Evolutionary conservation across 169 alveolate genomes (phyloP).

Genomic region (Eimeria acervulina): DNA sequence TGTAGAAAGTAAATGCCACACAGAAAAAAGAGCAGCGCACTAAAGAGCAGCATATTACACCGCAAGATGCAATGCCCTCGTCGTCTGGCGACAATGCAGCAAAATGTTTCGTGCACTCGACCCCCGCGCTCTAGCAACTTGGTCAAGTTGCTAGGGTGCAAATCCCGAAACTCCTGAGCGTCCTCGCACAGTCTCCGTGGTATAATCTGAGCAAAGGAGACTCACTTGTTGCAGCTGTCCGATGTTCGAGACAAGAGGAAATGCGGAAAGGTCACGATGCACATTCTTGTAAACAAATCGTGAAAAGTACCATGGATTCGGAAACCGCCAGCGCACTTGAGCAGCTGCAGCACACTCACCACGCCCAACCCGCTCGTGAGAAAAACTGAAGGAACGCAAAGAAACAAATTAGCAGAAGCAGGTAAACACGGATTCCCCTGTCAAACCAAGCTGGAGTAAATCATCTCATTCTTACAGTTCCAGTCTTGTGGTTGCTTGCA

Average conservation of each 20-base stretch:
- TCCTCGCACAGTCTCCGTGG: neutral
- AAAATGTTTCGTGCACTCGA: too few relatives aligned
- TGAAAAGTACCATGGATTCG: conserved; percentile 74
- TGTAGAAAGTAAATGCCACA: neutral
- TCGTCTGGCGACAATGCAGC: neutral
- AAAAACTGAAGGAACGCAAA: neutral
- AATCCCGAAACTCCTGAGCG: neutral
- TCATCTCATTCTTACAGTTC: neutral
- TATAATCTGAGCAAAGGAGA: neutral
- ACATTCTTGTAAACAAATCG: conserved; percentile 59
- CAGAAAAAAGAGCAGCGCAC: too few relatives aligned
- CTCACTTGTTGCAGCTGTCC: conserved; percentile 20
- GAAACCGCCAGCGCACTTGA: conserved; percentile 72
- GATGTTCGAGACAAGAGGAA: conserved; percentile 26
- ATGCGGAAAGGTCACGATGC: conserved; percentile 32
- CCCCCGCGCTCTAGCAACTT: too few relatives aligned
- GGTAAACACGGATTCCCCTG: neutral
- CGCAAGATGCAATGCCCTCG: neutral
- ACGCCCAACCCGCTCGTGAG: neutral
- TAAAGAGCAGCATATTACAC: neutral
- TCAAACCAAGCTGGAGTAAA: neutral
- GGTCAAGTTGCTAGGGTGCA: neutral
- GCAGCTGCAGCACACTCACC: conserved; percentile 50
- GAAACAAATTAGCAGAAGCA: neutral
- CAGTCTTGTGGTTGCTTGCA: conserved; percentile 53